Evolutionary conservation across 2,329 filamentous ascomycete species (phyloP), one percentile per base, ranked within the genome.

Genomic region (Penicillium sp.): DNA sequence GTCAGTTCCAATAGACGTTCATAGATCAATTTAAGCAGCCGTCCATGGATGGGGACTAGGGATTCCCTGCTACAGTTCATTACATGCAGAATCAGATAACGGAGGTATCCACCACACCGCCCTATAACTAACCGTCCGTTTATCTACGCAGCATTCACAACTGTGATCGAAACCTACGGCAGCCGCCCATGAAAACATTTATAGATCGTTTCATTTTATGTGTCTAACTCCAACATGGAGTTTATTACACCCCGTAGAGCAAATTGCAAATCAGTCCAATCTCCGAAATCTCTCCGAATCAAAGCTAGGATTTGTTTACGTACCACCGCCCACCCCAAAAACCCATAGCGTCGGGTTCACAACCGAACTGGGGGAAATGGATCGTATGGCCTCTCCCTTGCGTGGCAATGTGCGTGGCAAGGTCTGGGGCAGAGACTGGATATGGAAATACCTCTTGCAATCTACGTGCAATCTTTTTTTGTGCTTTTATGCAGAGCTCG

Each of bases 331-430:
- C 16, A 33, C 54, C 14, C 26, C 45, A 30, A 57, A 57, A 60
- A 54, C 49, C 38, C 57, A 61, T 52, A 57, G 43, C 52, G 58
- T 57, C 57, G 63, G 30, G 54, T 65, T 55, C 55, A 11, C 30
- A 65, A 67, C 46, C 11, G 25, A 48, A 52, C 57, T 55, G 45
- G 53, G 58, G 59, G 46, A 49, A 59, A 33, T 33, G 8, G 56
- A 61, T 63, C 63, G 61, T 67, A 64, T 65, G 59, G 64, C n/a
- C 58, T 49, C 49, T 55, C 68, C 69, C 19, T 22, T 71, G 62
- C 69, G 52, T 57, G 22, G 52, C 43, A 38, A 38, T 22, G 19
- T 71, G 62, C 69, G 52, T 57, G 22, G 52, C 43, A 38, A 38
- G 28, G 57, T 63, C 58, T 63, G 61, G 59, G 60, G 58, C 45